Evolutionary conservation across 352 stramenopile genomes (phyloP), one percentile per base, ranked within the genome.

Genomic region (Pythium rishiriense): DNA sequence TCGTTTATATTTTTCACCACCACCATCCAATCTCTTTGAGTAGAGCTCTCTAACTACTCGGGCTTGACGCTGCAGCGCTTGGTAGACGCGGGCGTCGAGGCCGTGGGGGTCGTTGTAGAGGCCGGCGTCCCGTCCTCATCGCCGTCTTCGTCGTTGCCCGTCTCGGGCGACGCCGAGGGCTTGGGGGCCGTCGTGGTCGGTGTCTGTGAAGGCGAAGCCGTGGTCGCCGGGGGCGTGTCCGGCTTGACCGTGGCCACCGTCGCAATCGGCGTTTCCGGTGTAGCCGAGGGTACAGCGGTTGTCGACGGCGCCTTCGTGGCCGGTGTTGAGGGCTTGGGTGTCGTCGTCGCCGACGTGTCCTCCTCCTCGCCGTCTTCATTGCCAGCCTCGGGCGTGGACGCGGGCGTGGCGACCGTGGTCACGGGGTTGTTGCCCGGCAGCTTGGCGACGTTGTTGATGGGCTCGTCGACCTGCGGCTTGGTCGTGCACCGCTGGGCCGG

Each of bases 361-460:
- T n/a, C n/a, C n/a, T n/a, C n/a, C n/a, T n/a, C n/a, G n/a, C n/a
- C n/a, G n/a, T n/a, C n/a, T n/a, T n/a, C n/a, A n/a, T n/a, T n/a
- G n/a, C n/a, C n/a, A n/a, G n/a, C n/a, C n/a, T n/a, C n/a, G n/a
- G n/a, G n/a, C n/a, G n/a, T n/a, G n/a, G n/a, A n/a, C n/a, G n/a
- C n/a, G n/a, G 54, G 22, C 6, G 26, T 62, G 67, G 17, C 64
- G 62, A 39, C 45, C 19, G 25, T 42, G 0, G 53, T 60, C 21
- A 60, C 37, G 4, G 55, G 55, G 63, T 83, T 81, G 33, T 76
- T 70, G n/a, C 75, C 73, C 0, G 76, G 76, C 17, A 84, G 58
- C 50, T 62, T 53, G 2, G 58, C 24, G 33, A 84, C 66, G 24
- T 66, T 52, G 42, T 60, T 56, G 22, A 67, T 71, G 0, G 66